Evolutionary conservation across 2,329 filamentous ascomycete genomes (phyloP).

Genomic region (Cryphonectria parasitica): DNA sequence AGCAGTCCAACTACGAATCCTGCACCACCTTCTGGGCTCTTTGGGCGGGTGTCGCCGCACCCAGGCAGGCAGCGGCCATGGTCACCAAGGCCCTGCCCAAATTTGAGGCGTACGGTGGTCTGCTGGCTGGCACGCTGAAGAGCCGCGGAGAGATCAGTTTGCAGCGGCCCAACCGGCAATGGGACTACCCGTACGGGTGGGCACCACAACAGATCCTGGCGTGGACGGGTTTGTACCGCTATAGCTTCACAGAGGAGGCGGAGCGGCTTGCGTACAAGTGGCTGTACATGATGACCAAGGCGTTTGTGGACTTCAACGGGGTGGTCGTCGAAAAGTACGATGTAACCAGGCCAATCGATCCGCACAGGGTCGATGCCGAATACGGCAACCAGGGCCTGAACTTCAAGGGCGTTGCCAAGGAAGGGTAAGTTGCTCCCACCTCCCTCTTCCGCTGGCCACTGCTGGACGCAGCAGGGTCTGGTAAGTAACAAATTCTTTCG

Average conservation of each 20-base stretch:
- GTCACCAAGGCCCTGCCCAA: conserved; percentile 81
- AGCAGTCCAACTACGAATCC: conserved; percentile 84
- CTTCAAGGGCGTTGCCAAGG: conserved; percentile 93
- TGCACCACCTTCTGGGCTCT: conserved; percentile 97
- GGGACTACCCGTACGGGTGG: conserved; percentile 99
- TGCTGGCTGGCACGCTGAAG: conserved; percentile 87
- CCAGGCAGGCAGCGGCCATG: conserved; percentile 82
- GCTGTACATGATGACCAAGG: conserved; percentile 98
- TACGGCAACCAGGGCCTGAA: conserved; percentile 96
- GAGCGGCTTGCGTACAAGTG: conserved; percentile 92
- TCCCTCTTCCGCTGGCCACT: too few relatives aligned
- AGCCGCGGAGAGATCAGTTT: conserved; percentile 81
- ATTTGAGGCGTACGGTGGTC: conserved; percentile 85
- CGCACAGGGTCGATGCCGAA: conserved; percentile 93
- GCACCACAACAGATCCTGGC: conserved; percentile 98
- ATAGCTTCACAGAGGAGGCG: conserved; percentile 88
- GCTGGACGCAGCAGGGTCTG: neutral
- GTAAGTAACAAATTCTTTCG: neutral
- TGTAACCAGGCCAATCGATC: conserved; percentile 86
- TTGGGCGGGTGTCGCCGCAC: conserved; percentile 89
- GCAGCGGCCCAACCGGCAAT: conserved; percentile 90
- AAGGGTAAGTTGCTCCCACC: conserved; percentile 71
- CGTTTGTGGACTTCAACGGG: conserved; percentile 97
- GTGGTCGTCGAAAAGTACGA: conserved; percentile 99
- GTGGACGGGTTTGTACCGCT: conserved; percentile 90